These are phyloP conservation scores for Atalantia buxifolia DNA, from an alignment of 345 rosid species.

Conservation along the genomic window DNA sequence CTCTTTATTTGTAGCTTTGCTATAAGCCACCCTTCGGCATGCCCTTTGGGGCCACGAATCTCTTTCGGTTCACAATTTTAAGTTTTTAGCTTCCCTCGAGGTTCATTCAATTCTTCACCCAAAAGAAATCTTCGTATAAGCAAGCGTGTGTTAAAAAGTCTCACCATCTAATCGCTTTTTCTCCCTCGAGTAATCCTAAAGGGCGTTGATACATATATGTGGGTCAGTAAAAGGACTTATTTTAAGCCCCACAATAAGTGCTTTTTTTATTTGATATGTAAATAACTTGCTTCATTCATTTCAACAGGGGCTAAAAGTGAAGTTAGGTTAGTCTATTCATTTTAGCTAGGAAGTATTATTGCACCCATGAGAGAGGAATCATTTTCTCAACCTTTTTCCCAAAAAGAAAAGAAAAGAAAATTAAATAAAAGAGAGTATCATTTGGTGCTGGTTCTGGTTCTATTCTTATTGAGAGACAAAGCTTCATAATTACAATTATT, in stretches of 20 bases:
- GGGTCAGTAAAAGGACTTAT: conserved; percentile 1
- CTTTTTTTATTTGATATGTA: background rate
- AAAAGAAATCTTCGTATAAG: background rate
- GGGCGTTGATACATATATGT: background rate
- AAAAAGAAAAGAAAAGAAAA: background rate
- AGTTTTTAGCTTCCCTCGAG: conserved; percentile 1
- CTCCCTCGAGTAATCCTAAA: background rate
- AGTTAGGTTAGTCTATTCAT: background rate
- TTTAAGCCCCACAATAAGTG: background rate
- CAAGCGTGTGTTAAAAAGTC: background rate
- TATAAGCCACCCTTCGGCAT: background rate
- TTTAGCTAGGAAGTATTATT: conserved; percentile 6
- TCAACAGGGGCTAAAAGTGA: background rate
- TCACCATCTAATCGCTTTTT: background rate
- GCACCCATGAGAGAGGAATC: conserved; percentile 20
- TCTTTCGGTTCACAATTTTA: background rate
- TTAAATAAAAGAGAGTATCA: background rate
- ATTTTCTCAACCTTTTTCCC: conserved; percentile 9
- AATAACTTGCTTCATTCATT: background rate
- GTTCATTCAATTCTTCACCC: conserved; percentile 2
- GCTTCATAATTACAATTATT: background rate
- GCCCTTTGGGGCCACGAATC: conserved; percentile 23
- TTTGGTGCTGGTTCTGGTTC: background rate
- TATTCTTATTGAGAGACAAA: background rate
- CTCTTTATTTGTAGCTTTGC: background rate